Conservation (phyloP, 805 yeast species). For the Metschnikowia shivogae region DNA sequence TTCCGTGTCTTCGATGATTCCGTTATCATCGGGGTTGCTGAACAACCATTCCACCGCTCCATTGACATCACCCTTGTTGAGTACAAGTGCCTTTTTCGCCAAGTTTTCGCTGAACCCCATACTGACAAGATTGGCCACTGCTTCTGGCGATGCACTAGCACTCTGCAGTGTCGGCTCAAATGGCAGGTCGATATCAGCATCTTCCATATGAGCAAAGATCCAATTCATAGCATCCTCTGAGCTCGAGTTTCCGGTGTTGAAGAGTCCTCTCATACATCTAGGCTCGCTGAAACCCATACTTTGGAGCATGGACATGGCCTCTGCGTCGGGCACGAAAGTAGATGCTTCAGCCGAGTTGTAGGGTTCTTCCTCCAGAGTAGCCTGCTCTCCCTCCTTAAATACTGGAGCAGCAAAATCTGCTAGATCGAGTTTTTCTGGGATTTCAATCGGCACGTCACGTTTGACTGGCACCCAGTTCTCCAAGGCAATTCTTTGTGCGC, state of each 20-base stretch:
- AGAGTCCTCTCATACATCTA: slow-evolving; percentile 64
- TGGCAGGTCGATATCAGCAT: slow-evolving; percentile 67
- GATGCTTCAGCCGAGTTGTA: slow-evolving; percentile 16
- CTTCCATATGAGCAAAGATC: slow-evolving; percentile 88
- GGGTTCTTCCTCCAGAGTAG: slow-evolving; percentile 12
- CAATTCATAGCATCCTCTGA: slow-evolving; percentile 83
- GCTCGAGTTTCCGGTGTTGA: slow-evolving; percentile 60
- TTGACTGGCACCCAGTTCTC: slow-evolving; percentile 90
- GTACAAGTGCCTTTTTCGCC: slow-evolving; percentile 66
- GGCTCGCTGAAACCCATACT: slow-evolving; percentile 87
- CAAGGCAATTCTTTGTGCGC: slow-evolving; percentile 75
- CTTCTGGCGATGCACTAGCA: slow-evolving; percentile 27
- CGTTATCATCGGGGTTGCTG: slow-evolving; percentile 73
- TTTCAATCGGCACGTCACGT: slow-evolving; percentile 65
- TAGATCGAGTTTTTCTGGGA: slow-evolving; percentile 46
- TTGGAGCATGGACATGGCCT: slow-evolving; percentile 49
- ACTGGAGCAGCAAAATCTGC: slow-evolving; percentile 39
- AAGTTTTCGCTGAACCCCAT: slow-evolving; percentile 78
- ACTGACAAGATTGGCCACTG: slow-evolving; percentile 45
- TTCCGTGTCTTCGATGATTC: slow-evolving; percentile 39
- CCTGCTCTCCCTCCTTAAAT: slow-evolving; percentile 24
- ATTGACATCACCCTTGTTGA: slow-evolving; percentile 60
- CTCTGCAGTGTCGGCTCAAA: slow-evolving; percentile 25
- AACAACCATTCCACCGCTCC: slow-evolving; percentile 92
- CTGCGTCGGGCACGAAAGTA: slow-evolving; percentile 51